phyloP scores from a whole-genome alignment of 495 filamentous ascomycete genomes.

The Hypoxylon lenormandii region DNA sequence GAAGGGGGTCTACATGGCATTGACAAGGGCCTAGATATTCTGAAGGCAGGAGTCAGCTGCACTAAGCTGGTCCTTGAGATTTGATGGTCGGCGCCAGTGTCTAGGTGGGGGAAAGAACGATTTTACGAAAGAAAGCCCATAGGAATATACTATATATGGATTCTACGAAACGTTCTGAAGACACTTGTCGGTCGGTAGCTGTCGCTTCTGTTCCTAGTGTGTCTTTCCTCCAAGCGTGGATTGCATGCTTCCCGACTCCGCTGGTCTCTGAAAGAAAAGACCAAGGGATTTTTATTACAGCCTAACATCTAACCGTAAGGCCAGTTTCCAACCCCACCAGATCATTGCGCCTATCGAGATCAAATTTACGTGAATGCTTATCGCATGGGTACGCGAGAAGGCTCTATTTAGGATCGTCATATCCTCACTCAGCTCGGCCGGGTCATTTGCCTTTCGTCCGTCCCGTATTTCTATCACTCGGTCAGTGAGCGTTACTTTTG shows the following conservation, averaged over 20 bases:
- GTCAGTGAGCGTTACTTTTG: neutral
- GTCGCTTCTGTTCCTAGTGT: too few species aligned
- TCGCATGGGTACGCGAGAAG: conserved; percentile 66
- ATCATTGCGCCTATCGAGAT: conserved; percentile 63
- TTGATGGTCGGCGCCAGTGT: neutral
- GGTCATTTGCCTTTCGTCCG: conserved; percentile 10
- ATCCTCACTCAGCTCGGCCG: conserved; percentile 46
- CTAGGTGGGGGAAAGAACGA: too few species aligned
- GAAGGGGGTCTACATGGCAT: conserved; percentile 59
- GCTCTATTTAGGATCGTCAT: conserved; percentile 56
- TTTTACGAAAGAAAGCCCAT: too few species aligned
- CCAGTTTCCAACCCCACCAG: conserved; percentile 64
- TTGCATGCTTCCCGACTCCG: too few species aligned
- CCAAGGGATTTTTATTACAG: neutral
- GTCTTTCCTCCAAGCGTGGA: too few species aligned
- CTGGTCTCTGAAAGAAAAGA: too few species aligned
- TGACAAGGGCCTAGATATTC: conserved; percentile 58
- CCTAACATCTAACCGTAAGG: conserved; percentile 44
- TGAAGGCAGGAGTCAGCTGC: conserved; percentile 62
- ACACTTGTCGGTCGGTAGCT: too few species aligned
- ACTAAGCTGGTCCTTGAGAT: conserved; percentile 34
- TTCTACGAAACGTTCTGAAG: too few species aligned
- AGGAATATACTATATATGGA: too few species aligned
- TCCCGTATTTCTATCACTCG: conserved; percentile 46
- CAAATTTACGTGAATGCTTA: conserved; percentile 68